Conservation (phyloP, 768 basidiomycete species). For the Tricholoma saponaceum region DNA sequence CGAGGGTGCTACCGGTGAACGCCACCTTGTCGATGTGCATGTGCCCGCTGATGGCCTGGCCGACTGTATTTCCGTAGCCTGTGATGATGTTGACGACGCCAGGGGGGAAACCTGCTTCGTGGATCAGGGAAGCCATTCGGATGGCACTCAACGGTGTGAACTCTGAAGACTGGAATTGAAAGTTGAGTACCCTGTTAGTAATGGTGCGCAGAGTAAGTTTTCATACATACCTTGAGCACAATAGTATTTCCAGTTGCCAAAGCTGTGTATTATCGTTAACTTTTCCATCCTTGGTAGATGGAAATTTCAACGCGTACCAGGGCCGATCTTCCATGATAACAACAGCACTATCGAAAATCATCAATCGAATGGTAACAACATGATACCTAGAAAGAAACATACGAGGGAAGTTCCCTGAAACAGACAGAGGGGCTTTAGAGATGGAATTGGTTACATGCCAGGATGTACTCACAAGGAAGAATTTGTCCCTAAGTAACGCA, state of each 20-base stretch:
- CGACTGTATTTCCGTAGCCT: constrained; percentile 69
- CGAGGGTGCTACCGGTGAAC: constrained; percentile 55
- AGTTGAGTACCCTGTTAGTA: background rate
- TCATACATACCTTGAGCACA: constrained; percentile 48
- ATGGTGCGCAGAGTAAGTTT: background rate
- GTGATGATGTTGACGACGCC: constrained; percentile 77
- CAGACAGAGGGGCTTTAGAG: constrained; percentile 2
- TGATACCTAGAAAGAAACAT: constrained; percentile 3
- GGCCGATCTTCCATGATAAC: constrained; percentile 74
- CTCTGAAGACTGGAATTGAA: constrained; percentile 57
- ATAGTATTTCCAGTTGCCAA: constrained; percentile 79
- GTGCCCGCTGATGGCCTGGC: constrained; percentile 68
- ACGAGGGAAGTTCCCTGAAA: constrained; percentile 66
- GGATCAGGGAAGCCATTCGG: constrained; percentile 47
- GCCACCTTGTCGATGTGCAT: constrained; percentile 62
- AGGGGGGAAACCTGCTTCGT: constrained; percentile 74
- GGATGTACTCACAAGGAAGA: constrained; percentile 20
- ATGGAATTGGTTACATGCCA: constrained; percentile 17
- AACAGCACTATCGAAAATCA: constrained; percentile 42
- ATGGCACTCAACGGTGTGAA: constrained; percentile 72
- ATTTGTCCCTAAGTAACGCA: constrained; percentile 30
- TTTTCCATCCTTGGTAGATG: background rate
- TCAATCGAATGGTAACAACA: background rate
- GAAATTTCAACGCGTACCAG: constrained; percentile 37
- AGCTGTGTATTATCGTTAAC: constrained; percentile 37